Evolutionary conservation across 2,329 filamentous ascomycete genomes (phyloP).

Genomic region (Fusarium solani-melongenae): DNA sequence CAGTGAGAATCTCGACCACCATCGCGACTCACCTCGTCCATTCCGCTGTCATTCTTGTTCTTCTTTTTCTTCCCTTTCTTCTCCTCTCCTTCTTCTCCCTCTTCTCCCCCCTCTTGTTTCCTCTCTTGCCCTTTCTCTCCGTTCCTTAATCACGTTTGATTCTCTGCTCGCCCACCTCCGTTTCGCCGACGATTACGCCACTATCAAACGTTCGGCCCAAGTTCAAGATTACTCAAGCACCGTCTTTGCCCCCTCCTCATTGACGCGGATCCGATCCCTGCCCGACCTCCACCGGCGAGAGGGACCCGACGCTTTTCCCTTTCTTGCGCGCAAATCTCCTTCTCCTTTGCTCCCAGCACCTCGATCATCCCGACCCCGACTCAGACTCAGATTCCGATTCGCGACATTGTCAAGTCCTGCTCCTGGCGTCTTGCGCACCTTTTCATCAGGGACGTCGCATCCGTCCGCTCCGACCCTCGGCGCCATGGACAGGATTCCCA

Average conservation of each 20-base stretch:
- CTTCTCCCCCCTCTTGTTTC: not conserved
- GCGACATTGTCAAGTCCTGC: conserved; percentile 22
- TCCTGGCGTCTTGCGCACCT: conserved; percentile 21
- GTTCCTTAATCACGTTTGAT: not conserved
- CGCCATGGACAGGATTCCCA: conserved; percentile 56
- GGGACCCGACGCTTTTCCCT: conserved; percentile 35
- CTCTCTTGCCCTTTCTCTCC: conserved; percentile 1
- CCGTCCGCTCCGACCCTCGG: conserved; percentile 15
- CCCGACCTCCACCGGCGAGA: conserved; percentile 36
- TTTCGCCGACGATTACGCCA: conserved; percentile 23
- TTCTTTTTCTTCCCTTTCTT: conserved; percentile 5
- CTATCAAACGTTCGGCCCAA: conserved; percentile 16
- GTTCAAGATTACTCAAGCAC: conserved; percentile 19
- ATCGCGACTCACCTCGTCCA: conserved; percentile 20
- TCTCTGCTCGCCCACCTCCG: conserved; percentile 1
- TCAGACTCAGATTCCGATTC: conserved; percentile 6
- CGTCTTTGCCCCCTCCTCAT: conserved; percentile 32
- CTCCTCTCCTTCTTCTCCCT: conserved; percentile 1
- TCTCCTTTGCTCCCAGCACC: conserved; percentile 23
- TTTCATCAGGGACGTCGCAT: conserved; percentile 22
- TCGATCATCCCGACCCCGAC: conserved; percentile 21
- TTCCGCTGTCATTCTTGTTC: conserved; percentile 15
- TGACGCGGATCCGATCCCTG: conserved; percentile 36
- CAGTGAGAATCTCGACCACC: conserved; percentile 16
- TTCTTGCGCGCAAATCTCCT: conserved; percentile 36